A percentile compares a stretch with the other conserved stretches of the same genome.
Conservation (phyloP, 129 eudicot genomes). For the Glebionis coronaria region DNA sequence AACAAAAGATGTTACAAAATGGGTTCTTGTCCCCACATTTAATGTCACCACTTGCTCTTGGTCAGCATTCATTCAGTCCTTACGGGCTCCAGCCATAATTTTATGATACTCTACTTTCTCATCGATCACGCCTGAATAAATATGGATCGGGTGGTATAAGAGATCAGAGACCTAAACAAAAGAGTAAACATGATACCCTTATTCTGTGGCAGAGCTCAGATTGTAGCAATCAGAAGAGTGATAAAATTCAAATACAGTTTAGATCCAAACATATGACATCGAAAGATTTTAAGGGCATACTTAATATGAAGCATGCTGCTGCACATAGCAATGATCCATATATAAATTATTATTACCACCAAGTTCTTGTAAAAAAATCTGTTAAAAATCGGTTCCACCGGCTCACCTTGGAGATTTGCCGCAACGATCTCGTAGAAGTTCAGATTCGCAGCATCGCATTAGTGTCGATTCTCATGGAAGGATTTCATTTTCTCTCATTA, state of each 20-base stretch:
- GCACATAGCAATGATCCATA: too few relatives aligned
- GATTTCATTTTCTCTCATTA: constrained; percentile 68
- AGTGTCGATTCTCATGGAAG: constrained; percentile 79
- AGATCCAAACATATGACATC: constrained; percentile 87
- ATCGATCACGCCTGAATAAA: constrained; percentile 49
- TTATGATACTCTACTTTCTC: constrained; percentile 49
- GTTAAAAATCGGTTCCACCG: constrained; percentile 64
- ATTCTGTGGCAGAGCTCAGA: constrained; percentile 73
- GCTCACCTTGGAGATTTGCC: constrained; percentile 59
- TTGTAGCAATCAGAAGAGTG: constrained; percentile 54
- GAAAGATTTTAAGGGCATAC: constrained; percentile 82
- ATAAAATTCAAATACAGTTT: constrained; percentile 48
- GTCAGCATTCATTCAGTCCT: constrained; percentile 54
- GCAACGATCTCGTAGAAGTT: constrained; percentile 50
- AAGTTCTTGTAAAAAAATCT: constrained; percentile 74
- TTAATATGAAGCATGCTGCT: constrained; percentile 86
- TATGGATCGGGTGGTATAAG: constrained; percentile 43
- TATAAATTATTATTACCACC: constrained; percentile 94
- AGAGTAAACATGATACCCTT: constrained; percentile 51
- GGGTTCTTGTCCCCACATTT: constrained; percentile 50
- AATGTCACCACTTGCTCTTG: constrained; percentile 58
- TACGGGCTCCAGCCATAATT: constrained; percentile 59
- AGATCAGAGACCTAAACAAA: constrained; percentile 49
- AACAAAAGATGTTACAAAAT: constrained; percentile 58
- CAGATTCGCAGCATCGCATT: constrained; percentile 74